Evolutionary conservation across 2,329 filamentous ascomycete species (phyloP), one percentile per base, ranked within the genome.

Genomic region (Fusarium sp.): DNA sequence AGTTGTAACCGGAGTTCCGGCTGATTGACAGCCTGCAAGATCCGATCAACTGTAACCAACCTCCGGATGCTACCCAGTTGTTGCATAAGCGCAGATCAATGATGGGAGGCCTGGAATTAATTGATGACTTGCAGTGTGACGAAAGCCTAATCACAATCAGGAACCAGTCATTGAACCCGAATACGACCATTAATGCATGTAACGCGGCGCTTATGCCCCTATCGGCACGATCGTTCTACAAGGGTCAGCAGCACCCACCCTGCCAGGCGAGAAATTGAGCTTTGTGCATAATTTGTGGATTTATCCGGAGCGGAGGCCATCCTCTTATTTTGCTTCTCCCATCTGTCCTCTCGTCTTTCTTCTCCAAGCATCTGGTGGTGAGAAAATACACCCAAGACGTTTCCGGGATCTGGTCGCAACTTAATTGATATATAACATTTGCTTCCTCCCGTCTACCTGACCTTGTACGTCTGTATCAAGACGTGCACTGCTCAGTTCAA

Each of bases 241-340:
- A 73, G 75, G 75, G 68, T 75, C 25, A 41, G 27, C 9, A 13
- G 46, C 54, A 59, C 67, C 74, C 71, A 74, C 66, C 54, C 52
- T 59, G 29, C 55, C 57, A 50, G 42, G 22, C n/a, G 41, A 75
- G 75, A 77, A 77, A 77, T 77, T 77, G 74, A 77, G 76, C 73
- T 65, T 68, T 65, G 33, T 73, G 70, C 73, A 68, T 70, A 53
- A 75, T 72, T 71, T 68, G 73, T 74, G 74, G 75, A 76, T 77
- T 77, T 77, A 77, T 64, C 75, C 75, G 75, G 75, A 74, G 68
- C 54, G 63, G 66, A 75, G 72, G 73, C 62, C 63, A 62, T 55
- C 60, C 68, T 64, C 64, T 64, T 65, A 62, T 70, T 76, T 70
- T 73, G 61, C 62, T 61, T 66, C 65, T 62, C 66, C 31, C 70